A percentile compares a stretch with the other conserved stretches of the same genome.
Evolutionary conservation across 2,329 filamentous ascomycete species (phyloP).

Genomic region (Colletotrichum tropicale): DNA sequence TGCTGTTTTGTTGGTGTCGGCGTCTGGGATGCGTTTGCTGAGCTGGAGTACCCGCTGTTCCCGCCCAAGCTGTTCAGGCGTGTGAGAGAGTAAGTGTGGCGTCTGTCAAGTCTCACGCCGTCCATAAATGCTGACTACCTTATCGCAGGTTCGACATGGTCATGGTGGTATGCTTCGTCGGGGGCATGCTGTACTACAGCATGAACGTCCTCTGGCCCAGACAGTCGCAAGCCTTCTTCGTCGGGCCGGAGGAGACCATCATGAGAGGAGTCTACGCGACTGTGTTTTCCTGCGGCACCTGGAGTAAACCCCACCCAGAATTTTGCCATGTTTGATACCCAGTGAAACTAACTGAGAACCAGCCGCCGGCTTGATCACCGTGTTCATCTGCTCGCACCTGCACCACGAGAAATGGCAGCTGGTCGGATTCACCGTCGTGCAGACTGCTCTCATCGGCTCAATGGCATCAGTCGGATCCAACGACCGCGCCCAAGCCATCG

Average conservation of each 20-base stretch:
- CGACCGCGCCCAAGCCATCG: conserved; percentile 37
- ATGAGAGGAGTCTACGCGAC: conserved; percentile 31
- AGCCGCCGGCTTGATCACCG: not conserved
- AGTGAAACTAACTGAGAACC: not conserved
- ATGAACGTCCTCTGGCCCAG: conserved; percentile 35
- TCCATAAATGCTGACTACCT: not conserved
- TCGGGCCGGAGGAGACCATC: conserved; percentile 24
- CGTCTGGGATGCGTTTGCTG: conserved; percentile 30
- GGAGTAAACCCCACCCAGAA: conserved; percentile 12
- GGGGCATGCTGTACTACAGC: conserved; percentile 34
- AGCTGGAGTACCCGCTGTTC: conserved; percentile 31
- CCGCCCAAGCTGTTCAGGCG: conserved; percentile 32
- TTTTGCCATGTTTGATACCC: not conserved
- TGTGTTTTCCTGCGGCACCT: conserved; percentile 33
- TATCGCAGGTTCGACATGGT: conserved; percentile 29
- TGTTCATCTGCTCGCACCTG: conserved; percentile 25
- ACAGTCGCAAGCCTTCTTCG: conserved; percentile 29
- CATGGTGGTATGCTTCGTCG: conserved; percentile 34
- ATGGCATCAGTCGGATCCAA: conserved; percentile 34
- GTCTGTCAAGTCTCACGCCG: too few species aligned
- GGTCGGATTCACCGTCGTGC: conserved; percentile 31
- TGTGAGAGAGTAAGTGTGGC: conserved; percentile 25
- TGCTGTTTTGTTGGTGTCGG: conserved; percentile 31
- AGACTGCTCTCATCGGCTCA: conserved; percentile 39
- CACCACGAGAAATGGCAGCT: conserved; percentile 41